Conservation (phyloP, 139 green algal genomes). For the Edaphochlamys debaryana region DNA sequence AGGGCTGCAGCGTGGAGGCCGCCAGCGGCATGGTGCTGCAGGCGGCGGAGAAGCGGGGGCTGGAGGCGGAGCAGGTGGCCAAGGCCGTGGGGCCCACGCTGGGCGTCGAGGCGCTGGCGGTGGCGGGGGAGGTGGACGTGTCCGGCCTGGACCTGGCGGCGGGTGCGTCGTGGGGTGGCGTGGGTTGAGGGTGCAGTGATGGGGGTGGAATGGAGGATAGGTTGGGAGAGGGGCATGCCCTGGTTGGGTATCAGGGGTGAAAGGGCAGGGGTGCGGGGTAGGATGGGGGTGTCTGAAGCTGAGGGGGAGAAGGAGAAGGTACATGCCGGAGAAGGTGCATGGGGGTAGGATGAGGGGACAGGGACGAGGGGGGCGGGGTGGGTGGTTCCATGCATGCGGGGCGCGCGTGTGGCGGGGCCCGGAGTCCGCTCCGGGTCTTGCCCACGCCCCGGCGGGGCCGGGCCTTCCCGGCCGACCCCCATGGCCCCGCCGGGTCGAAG, state of each 20-base stretch:
- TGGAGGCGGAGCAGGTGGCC: conserved; percentile 58
- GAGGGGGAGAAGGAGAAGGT: neutral
- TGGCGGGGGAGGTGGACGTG: conserved; percentile 51
- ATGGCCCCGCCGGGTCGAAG: no score
- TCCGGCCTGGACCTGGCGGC: conserved; percentile 50
- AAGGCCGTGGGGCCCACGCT: conserved; percentile 67
- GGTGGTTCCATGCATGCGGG: no score
- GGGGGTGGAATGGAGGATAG: neutral
- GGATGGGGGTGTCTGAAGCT: neutral
- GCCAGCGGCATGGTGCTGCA: conserved; percentile 34
- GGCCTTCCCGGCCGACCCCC: no score
- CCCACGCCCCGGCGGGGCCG: no score
- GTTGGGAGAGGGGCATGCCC: no score
- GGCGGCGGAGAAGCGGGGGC: conserved; percentile 33
- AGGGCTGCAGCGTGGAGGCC: conserved; percentile 29
- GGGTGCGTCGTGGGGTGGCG: conserved; percentile 32
- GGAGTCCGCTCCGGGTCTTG: no score
- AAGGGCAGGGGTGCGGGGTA: no score
- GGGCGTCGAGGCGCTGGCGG: conserved; percentile 59
- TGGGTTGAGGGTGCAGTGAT: neutral
- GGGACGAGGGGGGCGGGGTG: no score
- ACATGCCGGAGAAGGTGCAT: no score
- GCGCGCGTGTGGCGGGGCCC: no score
- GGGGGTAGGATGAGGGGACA: no score
- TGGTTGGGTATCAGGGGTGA: no score